phyloP scores from a whole-genome alignment of 345 rosid species.

The Hypericum perforatum region DNA sequence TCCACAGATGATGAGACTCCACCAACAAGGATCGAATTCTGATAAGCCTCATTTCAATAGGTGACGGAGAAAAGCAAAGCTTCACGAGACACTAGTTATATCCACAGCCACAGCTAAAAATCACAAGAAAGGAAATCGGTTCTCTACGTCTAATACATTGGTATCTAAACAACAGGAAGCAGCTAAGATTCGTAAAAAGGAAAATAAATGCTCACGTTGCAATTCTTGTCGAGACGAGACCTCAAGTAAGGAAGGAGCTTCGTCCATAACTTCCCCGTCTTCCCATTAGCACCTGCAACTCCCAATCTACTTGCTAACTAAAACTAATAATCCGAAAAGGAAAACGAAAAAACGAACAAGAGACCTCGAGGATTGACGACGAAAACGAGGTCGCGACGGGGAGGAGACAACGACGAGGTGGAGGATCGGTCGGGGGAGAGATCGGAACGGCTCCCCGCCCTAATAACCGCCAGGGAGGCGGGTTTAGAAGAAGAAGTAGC shows the following conservation, averaged over 20 bases:
- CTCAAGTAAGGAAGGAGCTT: conserved; percentile 72
- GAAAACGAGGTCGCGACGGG: conserved; percentile 83
- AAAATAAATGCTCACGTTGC: conserved; percentile 49
- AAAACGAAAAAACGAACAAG: background rate
- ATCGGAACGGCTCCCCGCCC: conserved; percentile 16
- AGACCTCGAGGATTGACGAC: conserved; percentile 84
- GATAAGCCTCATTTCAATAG: no score
- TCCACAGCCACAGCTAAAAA: no score
- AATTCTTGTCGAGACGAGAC: conserved; percentile 61
- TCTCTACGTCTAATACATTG: no score
- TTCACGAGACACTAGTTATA: no score
- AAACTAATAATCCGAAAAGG: background rate
- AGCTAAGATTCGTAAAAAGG: background rate
- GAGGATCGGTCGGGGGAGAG: conserved; percentile 34
- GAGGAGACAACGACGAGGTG: conserved; percentile 25
- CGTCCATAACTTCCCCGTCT: conserved; percentile 85
- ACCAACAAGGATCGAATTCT: no score
- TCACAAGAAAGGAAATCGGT: no score
- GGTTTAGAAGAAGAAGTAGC: no score
- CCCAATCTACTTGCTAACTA: conserved; percentile 4
- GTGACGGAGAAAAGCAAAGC: no score
- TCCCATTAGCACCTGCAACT: conserved; percentile 80
- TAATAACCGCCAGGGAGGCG: no score
- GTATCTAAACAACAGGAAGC: background rate
- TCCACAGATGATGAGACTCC: no score